Evolutionary conservation across 2,329 filamentous ascomycete genomes (phyloP), one percentile per base, ranked within the genome.

Genomic region (Penicillium decumbens): DNA sequence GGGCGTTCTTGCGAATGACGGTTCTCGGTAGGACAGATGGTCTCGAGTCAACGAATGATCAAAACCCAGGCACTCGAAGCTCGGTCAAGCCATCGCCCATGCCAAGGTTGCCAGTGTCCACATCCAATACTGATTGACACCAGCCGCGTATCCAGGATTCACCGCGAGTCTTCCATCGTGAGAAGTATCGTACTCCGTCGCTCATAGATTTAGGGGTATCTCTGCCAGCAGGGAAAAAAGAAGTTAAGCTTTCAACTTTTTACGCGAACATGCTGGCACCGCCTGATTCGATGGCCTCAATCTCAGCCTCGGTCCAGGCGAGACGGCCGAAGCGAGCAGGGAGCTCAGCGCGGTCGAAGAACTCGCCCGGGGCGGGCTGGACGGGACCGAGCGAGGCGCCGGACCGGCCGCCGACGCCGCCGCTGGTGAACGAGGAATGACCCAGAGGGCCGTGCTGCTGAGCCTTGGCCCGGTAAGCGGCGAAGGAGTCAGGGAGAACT

Each of bases 281-380:
- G 47, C 91, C 93, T 48, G 89, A 93, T 81, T 96, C 90, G 65
- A 98, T 81, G 20, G 90, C 91, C 72, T 97, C 93, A 53, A 98
- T 98, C 80, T 98, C 93, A 38, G 84, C 84, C 61, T 84, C 73
- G 32, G 81, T 85, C 74, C 91, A 87, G 10, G 83, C 80, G 42
- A 81, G 76, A 57, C 89, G 81, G 65, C 85, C 83, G 81, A 96
- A 98, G 63, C 92, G 83, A 55, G 77, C 69, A 15, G 93, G 92
- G 23, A 98, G 83, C 74, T 98, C 88, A 61, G 83, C 88, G 61
- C 90, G 83, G 72, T 97, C 93, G 68, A 95, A 96, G 72, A 80
- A 89, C 70, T 89, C 76, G 60, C 92, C 92, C 64, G 82, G 73
- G 51, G 80, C 79, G 32, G 91, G 80, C 59, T 80, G 69, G 54